Conservation (phyloP, 768 basidiomycete genomes). For the Lactarius sp. region DNA sequence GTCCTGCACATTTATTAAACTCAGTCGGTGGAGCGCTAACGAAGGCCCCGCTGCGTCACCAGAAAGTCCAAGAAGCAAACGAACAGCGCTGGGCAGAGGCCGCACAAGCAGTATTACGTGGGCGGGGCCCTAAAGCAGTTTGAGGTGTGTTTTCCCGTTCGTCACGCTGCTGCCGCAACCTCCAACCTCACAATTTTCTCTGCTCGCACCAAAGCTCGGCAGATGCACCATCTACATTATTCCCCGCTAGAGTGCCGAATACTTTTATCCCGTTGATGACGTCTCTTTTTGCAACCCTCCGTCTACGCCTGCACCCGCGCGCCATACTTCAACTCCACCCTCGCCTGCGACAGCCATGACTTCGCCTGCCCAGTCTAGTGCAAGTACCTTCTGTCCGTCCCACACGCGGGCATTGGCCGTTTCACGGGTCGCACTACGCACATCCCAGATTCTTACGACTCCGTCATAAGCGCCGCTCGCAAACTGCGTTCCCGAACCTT, state of each 20-base stretch:
- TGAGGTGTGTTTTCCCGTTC: background rate
- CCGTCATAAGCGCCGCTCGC: conserved; percentile 77
- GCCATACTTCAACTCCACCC: conserved; percentile 32
- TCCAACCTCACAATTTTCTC: background rate
- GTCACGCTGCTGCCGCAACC: background rate
- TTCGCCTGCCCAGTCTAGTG: conserved; percentile 36
- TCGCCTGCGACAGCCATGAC: conserved; percentile 30
- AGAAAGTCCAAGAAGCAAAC: conserved; percentile 22
- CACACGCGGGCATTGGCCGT: conserved; percentile 60
- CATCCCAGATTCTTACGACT: conserved; percentile 70
- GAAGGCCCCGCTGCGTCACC: background rate
- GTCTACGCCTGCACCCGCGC: conserved; percentile 28
- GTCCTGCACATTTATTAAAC: background rate
- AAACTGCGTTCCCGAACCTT: conserved; percentile 44
- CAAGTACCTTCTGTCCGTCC: conserved; percentile 53
- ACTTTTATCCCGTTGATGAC: background rate
- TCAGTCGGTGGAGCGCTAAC: background rate
- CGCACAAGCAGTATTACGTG: conserved; percentile 17
- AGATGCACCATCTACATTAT: background rate
- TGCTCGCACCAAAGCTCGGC: background rate
- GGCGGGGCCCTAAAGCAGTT: conserved; percentile 1
- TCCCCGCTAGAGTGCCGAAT: background rate
- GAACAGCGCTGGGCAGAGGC: conserved; percentile 23
- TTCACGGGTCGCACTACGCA: conserved; percentile 61
- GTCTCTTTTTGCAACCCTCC: conserved; percentile 19